Evolutionary conservation across 495 filamentous ascomycete species (phyloP).

Genomic region (Chaetomium tenue): DNA sequence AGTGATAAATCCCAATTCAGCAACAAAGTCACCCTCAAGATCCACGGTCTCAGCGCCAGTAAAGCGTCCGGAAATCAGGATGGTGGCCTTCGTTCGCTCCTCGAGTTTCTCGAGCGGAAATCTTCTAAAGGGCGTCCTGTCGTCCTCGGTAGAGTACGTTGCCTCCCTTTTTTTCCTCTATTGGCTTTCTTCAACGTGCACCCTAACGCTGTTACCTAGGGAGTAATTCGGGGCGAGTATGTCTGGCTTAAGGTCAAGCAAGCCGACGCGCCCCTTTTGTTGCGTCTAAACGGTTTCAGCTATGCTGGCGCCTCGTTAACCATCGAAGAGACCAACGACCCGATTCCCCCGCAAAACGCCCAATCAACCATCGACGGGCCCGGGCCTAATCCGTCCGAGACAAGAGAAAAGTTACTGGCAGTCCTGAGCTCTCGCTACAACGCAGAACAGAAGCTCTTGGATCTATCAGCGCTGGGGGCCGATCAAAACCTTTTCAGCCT

Average conservation of each 20-base stretch:
- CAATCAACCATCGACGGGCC: slow-evolving; percentile 6
- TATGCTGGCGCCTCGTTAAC: slow-evolving; percentile 63
- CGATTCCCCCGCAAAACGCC: slow-evolving; percentile 22
- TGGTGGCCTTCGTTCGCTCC: slow-evolving; percentile 66
- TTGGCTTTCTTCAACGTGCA: slow-evolving; percentile 39
- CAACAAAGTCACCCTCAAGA: slow-evolving; percentile 47
- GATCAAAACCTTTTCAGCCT: slow-evolving; percentile 66
- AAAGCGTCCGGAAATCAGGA: slow-evolving; percentile 68
- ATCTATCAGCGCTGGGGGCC: slow-evolving; percentile 69
- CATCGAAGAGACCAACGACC: slow-evolving; percentile 45
- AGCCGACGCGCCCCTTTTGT: slow-evolving; percentile 59
- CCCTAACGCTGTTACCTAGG: slow-evolving; percentile 68
- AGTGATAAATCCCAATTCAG: slow-evolving; percentile 29
- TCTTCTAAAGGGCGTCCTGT: slow-evolving; percentile 57
- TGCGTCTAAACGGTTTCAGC: slow-evolving; percentile 59
- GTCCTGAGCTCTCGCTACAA: slow-evolving; percentile 77
- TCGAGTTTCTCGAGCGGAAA: slow-evolving; percentile 82
- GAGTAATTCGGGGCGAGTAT: slow-evolving; percentile 64
- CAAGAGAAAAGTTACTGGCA: slow-evolving; percentile 42
- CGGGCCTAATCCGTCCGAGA: slow-evolving; percentile 40
- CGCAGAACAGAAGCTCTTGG: slow-evolving; percentile 64
- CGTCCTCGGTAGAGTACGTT: slow-evolving; percentile 82
- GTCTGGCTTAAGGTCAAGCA: slow-evolving; percentile 64
- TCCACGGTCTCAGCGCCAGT: slow-evolving; percentile 73
- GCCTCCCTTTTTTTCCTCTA: slow-evolving; percentile 15